Evolutionary conservation across 768 basidiomycete genomes (phyloP).

Genomic region (Calocera viscosa): DNA sequence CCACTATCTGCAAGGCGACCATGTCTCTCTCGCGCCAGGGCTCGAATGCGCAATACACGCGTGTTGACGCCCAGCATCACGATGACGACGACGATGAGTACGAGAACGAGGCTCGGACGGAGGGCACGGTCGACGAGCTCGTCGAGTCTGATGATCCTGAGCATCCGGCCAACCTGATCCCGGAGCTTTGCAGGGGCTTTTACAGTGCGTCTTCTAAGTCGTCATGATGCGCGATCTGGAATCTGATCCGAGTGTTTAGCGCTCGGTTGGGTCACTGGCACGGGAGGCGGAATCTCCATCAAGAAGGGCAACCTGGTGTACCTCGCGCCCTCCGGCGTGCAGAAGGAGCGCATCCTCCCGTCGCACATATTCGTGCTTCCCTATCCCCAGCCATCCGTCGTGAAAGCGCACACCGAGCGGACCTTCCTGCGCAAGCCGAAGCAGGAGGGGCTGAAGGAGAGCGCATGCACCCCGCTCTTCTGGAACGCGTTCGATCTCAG

Average conservation of each 20-base stretch:
- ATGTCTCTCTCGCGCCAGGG: background rate
- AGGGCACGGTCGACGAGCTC: constrained; percentile 10
- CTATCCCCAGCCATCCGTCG: constrained; percentile 46
- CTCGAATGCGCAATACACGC: background rate
- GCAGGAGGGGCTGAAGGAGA: constrained; percentile 58
- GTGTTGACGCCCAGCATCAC: background rate
- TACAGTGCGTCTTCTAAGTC: constrained; percentile 35
- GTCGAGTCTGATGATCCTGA: constrained; percentile 21
- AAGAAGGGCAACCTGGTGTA: constrained; percentile 55
- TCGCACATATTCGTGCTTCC: constrained; percentile 81
- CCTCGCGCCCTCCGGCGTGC: constrained; percentile 80
- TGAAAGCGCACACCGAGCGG: constrained; percentile 54
- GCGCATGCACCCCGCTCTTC: constrained; percentile 80
- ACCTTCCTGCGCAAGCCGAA: constrained; percentile 66
- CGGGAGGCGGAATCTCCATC: constrained; percentile 38
- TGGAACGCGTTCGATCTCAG: constrained; percentile 81
- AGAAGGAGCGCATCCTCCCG: constrained; percentile 76
- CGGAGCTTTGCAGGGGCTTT: constrained; percentile 70
- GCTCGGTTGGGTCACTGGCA: constrained; percentile 87
- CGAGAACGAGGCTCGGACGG: constrained; percentile 1
- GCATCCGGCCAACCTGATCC: constrained; percentile 85
- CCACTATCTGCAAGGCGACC: background rate
- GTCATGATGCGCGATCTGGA: background rate
- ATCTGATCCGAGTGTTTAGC: constrained; percentile 5
- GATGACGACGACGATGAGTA: constrained; percentile 2